A percentile compares a stretch with the other conserved stretches of the same genome.
phyloP scores from a whole-genome alignment of 139 green algal genomes.

The Eudorina sp. region DNA sequence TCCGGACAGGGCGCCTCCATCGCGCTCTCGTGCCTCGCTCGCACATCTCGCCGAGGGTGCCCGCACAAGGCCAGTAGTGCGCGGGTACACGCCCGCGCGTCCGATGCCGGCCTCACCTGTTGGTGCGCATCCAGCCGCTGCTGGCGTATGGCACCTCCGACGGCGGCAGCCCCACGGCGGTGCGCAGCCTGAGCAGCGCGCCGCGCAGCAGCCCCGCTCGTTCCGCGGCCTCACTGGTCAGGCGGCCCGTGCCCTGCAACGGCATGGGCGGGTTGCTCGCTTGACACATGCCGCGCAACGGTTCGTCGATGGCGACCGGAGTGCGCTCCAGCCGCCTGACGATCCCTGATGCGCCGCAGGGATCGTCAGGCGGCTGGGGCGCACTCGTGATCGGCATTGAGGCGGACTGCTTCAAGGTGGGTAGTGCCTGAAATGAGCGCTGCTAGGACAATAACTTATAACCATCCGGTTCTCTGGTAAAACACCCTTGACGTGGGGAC shows the following conservation, averaged over 20 bases:
- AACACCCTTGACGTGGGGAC: no score
- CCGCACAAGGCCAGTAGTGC: no score
- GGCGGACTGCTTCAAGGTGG: no score
- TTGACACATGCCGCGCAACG: no score
- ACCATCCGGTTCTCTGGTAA: no score
- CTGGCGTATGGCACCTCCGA: conserved; percentile 32
- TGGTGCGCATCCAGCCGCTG: conserved; percentile 22
- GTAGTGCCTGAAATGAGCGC: no score
- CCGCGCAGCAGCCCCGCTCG: neutral
- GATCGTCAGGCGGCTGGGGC: neutral
- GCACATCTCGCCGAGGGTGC: no score
- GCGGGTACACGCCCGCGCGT: no score
- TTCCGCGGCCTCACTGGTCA: neutral
- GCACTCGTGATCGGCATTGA: neutral
- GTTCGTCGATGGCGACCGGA: neutral
- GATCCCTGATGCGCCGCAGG: neutral
- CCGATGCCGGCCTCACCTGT: neutral
- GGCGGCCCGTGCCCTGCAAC: neutral
- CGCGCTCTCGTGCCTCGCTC: no score
- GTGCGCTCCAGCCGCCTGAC: neutral
- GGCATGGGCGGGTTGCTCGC: neutral
- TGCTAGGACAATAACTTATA: no score
- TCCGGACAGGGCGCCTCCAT: neutral
- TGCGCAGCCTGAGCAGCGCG: neutral
- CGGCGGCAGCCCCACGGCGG: neutral